Conservation (phyloP, 2,329 filamentous ascomycete species). For the Nemania sp. region DNA sequence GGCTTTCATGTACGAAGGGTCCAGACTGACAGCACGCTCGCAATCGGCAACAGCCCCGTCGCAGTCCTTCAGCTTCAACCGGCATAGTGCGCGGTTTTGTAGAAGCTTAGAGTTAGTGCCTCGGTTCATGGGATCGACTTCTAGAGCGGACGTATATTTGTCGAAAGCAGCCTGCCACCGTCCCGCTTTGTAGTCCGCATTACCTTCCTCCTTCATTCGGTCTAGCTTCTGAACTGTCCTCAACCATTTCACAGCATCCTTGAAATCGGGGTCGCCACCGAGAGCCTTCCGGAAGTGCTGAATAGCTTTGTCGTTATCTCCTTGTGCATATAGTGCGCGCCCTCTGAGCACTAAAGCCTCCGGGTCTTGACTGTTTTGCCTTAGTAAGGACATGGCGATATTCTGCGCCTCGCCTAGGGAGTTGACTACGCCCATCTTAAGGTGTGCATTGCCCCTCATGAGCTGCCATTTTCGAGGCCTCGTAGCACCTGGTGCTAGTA, state of each 20-base stretch:
- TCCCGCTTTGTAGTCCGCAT: constrained; percentile 83
- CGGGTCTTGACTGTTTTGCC: constrained; percentile 86
- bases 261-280: constrained; percentile 88
- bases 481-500: constrained; percentile 72
- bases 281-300: constrained; percentile 90
- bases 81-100: constrained; percentile 88
- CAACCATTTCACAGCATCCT: constrained; percentile 84
- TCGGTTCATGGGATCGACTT: constrained; percentile 85
- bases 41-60: constrained; percentile 82
- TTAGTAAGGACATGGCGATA: constrained; percentile 83
- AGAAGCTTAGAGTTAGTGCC: constrained; percentile 93
- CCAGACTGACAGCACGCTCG: constrained; percentile 78
- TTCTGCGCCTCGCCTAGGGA: constrained; percentile 90
- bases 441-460: constrained; percentile 86
- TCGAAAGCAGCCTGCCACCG: constrained; percentile 80
- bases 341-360: constrained; percentile 91
- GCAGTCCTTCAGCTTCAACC: constrained; percentile 81
- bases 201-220: constrained; percentile 92
- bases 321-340: constrained; percentile 83
- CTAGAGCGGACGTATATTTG: constrained; percentile 80
- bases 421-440: constrained; percentile 91
- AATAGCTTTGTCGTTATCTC: constrained; percentile 92
- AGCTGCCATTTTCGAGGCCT: constrained; percentile 93
- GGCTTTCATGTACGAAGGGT: constrained; percentile 85
- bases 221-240: constrained; percentile 90